These are phyloP conservation scores for Monoraphidium neglectum DNA, from an alignment of 139 green algal species.

Conservation along the genomic window DNA sequence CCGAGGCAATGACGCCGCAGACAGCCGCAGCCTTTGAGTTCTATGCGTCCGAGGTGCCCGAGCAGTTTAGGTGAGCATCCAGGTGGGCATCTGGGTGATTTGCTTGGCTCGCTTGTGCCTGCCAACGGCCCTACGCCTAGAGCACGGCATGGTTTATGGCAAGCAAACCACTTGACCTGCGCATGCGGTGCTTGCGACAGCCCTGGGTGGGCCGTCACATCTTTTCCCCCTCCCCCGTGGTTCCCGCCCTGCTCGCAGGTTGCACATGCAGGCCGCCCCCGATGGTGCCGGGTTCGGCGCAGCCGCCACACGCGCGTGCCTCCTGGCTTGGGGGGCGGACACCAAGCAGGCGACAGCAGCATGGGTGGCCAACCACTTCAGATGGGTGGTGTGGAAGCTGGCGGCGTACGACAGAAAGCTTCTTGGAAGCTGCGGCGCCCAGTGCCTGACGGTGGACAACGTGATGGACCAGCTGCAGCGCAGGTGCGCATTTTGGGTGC, in stretches of 20 bases:
- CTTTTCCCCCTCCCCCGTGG: neutral
- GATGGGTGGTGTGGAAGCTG: constrained; percentile 81
- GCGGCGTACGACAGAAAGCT: constrained; percentile 48
- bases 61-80: no score
- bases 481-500: constrained; percentile 11
- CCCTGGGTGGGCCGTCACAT: neutral
- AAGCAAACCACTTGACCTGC: neutral
- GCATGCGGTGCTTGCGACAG: neutral
- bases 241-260: neutral
- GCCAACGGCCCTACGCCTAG: no score
- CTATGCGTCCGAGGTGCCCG: no score
- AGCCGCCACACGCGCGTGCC: constrained; percentile 6
- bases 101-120: no score
- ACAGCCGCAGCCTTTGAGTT: no score
- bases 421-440: constrained; percentile 5
- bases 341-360: constrained; percentile 25
- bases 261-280: neutral
- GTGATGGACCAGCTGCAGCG: constrained; percentile 50
- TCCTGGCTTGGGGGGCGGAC: constrained; percentile 52
- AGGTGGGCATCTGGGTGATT: no score
- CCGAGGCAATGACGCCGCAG: no score
- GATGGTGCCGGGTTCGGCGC: constrained; percentile 6
- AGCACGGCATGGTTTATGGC: no score
- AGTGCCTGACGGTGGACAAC: constrained; percentile 19
- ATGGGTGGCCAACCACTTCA: constrained; percentile 70